These are phyloP conservation scores for Candida sithepensis DNA, from an alignment of 805 yeast genomes.

Conservation along the genomic window DNA sequence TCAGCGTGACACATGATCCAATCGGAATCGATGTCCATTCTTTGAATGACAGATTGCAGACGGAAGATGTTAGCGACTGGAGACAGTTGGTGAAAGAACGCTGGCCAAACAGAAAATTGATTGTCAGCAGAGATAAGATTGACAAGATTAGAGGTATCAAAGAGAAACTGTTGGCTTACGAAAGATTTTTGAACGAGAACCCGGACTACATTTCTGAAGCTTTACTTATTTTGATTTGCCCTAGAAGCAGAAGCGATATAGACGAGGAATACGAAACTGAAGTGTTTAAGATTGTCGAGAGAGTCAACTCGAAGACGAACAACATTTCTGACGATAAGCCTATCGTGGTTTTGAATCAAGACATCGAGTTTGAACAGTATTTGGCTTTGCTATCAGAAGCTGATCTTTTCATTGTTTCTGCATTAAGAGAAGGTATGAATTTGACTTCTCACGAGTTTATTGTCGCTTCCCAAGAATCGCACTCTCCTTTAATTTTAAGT, in stretches of 20 bases:
- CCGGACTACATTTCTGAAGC: constrained; percentile 69
- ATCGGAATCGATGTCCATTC: constrained; percentile 76
- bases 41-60: constrained; percentile 42
- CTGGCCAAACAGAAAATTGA: constrained; percentile 68
- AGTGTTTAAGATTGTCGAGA: constrained; percentile 70
- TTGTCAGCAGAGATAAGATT: constrained; percentile 85
- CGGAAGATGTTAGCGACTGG: constrained; percentile 57
- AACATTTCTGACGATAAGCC: constrained; percentile 77
- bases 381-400: constrained; percentile 84
- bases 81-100: constrained; percentile 66
- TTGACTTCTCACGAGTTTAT: constrained; percentile 93
- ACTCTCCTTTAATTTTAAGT: constrained; percentile 80
- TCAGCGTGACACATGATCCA: constrained; percentile 57
- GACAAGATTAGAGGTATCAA: constrained; percentile 86
- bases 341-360: constrained; percentile 83
- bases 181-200: constrained; percentile 63
- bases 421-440: constrained; percentile 96
- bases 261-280: constrained; percentile 70
- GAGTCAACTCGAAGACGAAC: constrained; percentile 75
- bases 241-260: constrained; percentile 45
- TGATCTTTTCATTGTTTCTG: constrained; percentile 80
- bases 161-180: constrained; percentile 85
- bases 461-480: constrained; percentile 63
- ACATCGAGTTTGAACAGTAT: constrained; percentile 85
- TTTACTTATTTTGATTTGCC: constrained; percentile 79